These are phyloP conservation scores for Blakeslea trispora DNA, from an alignment of 371 early-diverging fungal genomes.

Conservation along the genomic window DNA sequence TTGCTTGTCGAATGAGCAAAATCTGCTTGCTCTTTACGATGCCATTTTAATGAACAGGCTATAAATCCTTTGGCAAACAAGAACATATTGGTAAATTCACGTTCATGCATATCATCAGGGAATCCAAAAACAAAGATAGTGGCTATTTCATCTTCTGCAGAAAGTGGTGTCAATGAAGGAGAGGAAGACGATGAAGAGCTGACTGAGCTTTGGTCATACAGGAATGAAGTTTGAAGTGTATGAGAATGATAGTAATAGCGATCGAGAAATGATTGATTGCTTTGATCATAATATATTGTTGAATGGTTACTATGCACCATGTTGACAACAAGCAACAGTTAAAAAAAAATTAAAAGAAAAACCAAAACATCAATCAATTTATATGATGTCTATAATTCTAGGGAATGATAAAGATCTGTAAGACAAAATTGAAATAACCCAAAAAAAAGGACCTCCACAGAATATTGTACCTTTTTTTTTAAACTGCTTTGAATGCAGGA, in stretches of 20 bases:
- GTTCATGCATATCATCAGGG: constrained; percentile 95
- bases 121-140: constrained; percentile 98
- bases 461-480: too few relatives aligned
- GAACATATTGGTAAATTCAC: constrained; percentile 98
- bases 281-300: too few relatives aligned
- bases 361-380: too few relatives aligned
- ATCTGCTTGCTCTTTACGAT: constrained; percentile 60
- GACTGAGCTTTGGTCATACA: constrained; percentile 12
- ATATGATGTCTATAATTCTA: too few relatives aligned
- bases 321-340: too few relatives aligned
- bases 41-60: constrained; percentile 90
- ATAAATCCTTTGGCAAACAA: constrained; percentile 93
- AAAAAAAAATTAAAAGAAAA: too few relatives aligned
- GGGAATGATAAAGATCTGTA: too few relatives aligned
- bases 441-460: too few relatives aligned
- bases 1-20: constrained; percentile 31
- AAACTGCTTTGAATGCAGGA: too few relatives aligned
- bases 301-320: too few relatives aligned
- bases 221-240: constrained; percentile 22
- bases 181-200: constrained; percentile 5
- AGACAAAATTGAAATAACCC: too few relatives aligned
- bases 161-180: constrained; percentile 15
- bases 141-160: constrained; percentile 66
- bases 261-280: too few relatives aligned
- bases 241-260: background rate